Base-by-base conservation (phyloP, 2,329 filamentous ascomycete species). In the Fusarium acutatum region DNA sequence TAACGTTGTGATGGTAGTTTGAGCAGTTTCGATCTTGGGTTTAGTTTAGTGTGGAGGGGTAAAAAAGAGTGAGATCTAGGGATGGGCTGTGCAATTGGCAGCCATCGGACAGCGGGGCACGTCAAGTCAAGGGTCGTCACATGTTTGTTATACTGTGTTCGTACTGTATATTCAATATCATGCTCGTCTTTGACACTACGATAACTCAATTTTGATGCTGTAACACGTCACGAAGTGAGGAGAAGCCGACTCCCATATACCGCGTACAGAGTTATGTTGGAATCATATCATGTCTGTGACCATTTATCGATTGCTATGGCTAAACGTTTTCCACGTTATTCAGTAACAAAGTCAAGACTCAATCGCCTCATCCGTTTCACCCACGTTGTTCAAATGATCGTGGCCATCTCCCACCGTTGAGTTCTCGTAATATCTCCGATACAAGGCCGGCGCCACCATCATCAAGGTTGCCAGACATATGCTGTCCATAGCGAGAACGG, bases 1-100 rank as follows among this genome's bases (percentile, higher is more conserved):
- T 28, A 59, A 64, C 32, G 63, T 61, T 44, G 60, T 72, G 30
- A 46, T 52, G 24, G 47, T 52, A n/a, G 56, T 46, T 60, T 68
- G 65, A 32, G 47, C 40, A 60, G 71, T 60, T 70, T 69, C 59
- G 56, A 64, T 54, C 43, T 64, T 61, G 37, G 57, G 44, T 49
- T 61, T 67, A 64, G 62, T 67, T 64, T 75, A 74, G 66, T 76
- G 72, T 77, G 70, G 74, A 76, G 74, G 74, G 74, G 74, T 77
- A 75, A 67, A 43, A 41, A 38, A 41, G 59, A 61, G 49, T 61
- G 49, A 75, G 69, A 59, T 71, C 61, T 57, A 49, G 44, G 7
- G 30, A 24, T 43, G 62, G 61, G 62, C 57, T 46, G 59, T 67
- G 57, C 57, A 43, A 28, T 50, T 28, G 15, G 41, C 12, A 50